Evolutionary conservation across 768 basidiomycete genomes (phyloP), one percentile per base, ranked within the genome.

Genomic region (Rickenella mellea): DNA sequence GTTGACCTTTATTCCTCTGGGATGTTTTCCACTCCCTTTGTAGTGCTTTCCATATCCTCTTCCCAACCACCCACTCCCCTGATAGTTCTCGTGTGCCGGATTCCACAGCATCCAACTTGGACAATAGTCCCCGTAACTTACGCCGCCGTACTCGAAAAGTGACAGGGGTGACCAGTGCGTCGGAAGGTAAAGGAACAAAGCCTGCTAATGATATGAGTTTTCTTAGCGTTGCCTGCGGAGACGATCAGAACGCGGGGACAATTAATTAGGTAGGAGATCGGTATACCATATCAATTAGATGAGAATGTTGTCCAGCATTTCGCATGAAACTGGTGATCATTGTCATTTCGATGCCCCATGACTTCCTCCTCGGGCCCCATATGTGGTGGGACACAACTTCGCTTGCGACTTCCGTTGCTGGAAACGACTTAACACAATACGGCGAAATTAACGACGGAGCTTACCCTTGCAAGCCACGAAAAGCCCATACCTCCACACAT

Each of bases 11-110:
- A 29, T 51, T 55, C 44, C 37, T 46, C 45, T 59, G 57, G n/a
- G 67, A 57, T 14, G 72, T 67, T 54, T 73, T 79, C 77, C 87
- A 86, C 53, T 93, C 89, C 12, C 72, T 65, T 54, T 96, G 91
- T 50, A 96, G 68, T 22, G 78, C 67, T 48, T 79, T 80, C 94
- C 94, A 99, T 0, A 93, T 76, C 48, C 77, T 78, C 59, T 84
- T 85, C 27, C 89, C 89, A n/a, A 97, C 84, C 19, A 98, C 81
- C 94, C 94, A 99, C 67, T 99, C 94, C 1, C 91, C 94, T 1
- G 79, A 79, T 24, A 99, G 70, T 54, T 93, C 86, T 4, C 94
- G 74, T 7, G 54, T 59, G 26, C 91, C 93, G 8, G 70, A 70
- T 60, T 99, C 94, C 14, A 68, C 55, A 4, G 68, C 73, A 55